Percentiles rank a stretch among this genome's conserved stretches.
phyloP scores from a whole-genome alignment of 1,139 yeast genomes.

The Candida anutae region DNA sequence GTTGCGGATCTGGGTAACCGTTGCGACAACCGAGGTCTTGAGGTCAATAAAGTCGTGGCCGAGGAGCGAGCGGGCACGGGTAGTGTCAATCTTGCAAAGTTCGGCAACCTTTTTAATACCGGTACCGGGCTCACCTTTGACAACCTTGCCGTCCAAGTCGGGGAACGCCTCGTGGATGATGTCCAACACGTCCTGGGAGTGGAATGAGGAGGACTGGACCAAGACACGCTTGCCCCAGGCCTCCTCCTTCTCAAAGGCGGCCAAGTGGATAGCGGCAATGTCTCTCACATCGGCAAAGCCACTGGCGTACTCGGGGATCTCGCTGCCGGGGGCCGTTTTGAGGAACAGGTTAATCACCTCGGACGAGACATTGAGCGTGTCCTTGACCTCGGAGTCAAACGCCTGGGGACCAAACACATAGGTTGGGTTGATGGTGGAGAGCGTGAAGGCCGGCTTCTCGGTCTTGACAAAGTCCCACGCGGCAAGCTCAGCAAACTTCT shows the following conservation, averaged over 20 bases:
- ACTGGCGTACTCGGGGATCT: conserved; percentile 9
- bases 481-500: conserved; percentile 21
- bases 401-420: conserved; percentile 39
- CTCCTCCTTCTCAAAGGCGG: conserved; percentile 7
- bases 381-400: conserved; percentile 13
- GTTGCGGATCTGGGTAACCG: conserved; percentile 37
- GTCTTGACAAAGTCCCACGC: conserved; percentile 24
- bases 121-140: conserved; percentile 21
- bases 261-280: conserved; percentile 9
- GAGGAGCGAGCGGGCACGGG: conserved; percentile 22
- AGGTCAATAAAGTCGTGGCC: conserved; percentile 29
- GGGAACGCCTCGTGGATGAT: conserved; percentile 16
- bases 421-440: conserved; percentile 23
- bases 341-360: conserved; percentile 20
- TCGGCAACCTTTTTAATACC: conserved; percentile 4
- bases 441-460: conserved; percentile 11
- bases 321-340: conserved; percentile 10
- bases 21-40: conserved; percentile 31
- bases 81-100: conserved; percentile 10
- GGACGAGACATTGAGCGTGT: conserved; percentile 25
- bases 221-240: conserved; percentile 8
- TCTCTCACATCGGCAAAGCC: conserved; percentile 9
- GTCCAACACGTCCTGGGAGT: conserved; percentile 12
- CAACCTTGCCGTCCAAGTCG: conserved; percentile 15
- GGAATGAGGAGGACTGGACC: conserved; percentile 12